Evolutionary conservation across 2,329 filamentous ascomycete species (phyloP).

Genomic region (Stemphylium lycopersici): DNA sequence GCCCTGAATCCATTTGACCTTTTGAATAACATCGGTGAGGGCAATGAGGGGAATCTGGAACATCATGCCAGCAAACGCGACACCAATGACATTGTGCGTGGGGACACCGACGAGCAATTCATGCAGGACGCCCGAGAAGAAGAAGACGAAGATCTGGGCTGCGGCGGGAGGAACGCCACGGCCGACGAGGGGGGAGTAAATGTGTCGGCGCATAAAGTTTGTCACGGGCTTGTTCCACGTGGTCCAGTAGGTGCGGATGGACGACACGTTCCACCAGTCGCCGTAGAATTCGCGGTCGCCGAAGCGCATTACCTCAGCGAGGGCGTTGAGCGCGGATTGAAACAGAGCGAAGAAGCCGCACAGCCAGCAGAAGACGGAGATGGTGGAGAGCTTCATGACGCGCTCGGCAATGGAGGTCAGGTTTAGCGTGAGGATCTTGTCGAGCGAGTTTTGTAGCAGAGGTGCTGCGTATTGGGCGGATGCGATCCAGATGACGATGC

Average conservation of each 20-base stretch:
- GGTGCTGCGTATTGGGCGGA: constrained; percentile 94
- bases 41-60: constrained; percentile 87
- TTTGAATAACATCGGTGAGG: constrained; percentile 79
- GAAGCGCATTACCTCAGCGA: constrained; percentile 88
- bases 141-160: constrained; percentile 83
- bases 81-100: constrained; percentile 90
- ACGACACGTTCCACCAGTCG: constrained; percentile 91
- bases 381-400: constrained; percentile 92
- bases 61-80: constrained; percentile 94
- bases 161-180: constrained; percentile 75
- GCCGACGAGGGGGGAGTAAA: constrained; percentile 86
- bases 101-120: constrained; percentile 92
- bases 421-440: constrained; percentile 83
- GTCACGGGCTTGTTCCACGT: constrained; percentile 98
- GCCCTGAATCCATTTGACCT: constrained; percentile 75
- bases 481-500: constrained; percentile 92
- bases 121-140: constrained; percentile 86
- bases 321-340: constrained; percentile 87
- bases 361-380: constrained; percentile 95
- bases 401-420: constrained; percentile 83
- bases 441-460: constrained; percentile 84
- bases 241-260: constrained; percentile 87
- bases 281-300: constrained; percentile 94
- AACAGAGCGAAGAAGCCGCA: constrained; percentile 97
- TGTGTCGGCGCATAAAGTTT: constrained; percentile 92